Conservation (phyloP, 192 early-diverging fungal species). For the Coemansia aciculifera region DNA sequence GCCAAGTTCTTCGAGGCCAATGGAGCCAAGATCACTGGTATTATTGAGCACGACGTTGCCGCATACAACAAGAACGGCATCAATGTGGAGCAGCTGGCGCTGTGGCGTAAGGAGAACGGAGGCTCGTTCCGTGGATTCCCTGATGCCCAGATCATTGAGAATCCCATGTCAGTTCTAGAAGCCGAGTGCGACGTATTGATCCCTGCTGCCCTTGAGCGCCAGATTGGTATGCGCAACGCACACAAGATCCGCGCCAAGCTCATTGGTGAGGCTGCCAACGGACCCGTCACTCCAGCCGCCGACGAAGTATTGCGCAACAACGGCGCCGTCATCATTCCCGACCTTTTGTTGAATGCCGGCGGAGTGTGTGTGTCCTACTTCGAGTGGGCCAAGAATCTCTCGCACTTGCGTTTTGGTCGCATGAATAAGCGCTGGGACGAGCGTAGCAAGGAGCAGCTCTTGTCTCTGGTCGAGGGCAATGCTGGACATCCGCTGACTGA, state of each 20-base stretch:
- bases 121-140: conserved; percentile 70
- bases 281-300: conserved; percentile 73
- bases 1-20: conserved; percentile 80
- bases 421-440: conserved; percentile 87
- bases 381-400: conserved; percentile 85
- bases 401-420: conserved; percentile 81
- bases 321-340: conserved; percentile 69
- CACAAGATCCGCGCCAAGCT: conserved; percentile 76
- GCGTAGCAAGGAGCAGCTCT: conserved; percentile 66
- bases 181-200: conserved; percentile 81
- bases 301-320: conserved; percentile 64
- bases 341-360: conserved; percentile 77
- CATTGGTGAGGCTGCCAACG: conserved; percentile 81
- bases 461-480: conserved; percentile 71
- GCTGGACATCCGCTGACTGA: conserved; percentile 73
- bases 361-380: conserved; percentile 83
- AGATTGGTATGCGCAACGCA: conserved; percentile 73
- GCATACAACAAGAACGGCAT: conserved; percentile 66
- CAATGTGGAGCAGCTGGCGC: conserved; percentile 65
- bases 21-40: conserved; percentile 75
- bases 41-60: conserved; percentile 70
- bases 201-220: conserved; percentile 79
- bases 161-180: conserved; percentile 61
- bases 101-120: conserved; percentile 59
- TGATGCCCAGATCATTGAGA: conserved; percentile 62